Base-by-base conservation (phyloP, 2,329 filamentous ascomycete genomes). In the Ophiognomonia clavigignenti-juglandacearum region DNA sequence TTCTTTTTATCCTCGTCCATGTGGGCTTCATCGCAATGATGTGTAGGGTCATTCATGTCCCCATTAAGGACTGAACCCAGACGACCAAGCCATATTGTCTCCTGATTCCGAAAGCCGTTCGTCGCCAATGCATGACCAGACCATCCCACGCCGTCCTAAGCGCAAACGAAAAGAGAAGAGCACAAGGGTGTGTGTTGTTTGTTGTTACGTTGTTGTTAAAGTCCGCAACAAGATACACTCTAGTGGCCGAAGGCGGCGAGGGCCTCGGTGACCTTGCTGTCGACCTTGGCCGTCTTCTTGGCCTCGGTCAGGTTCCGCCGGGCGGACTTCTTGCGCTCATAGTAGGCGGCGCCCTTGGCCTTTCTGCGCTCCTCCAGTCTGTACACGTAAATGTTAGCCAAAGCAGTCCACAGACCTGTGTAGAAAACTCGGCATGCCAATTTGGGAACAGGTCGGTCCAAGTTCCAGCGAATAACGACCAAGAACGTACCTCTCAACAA, bases 351-450 rank as follows among this genome's bases (percentile, higher is more conserved):
- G 68, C 90, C 86, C 89, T 97, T 98, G 74, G 95, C 92, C 83
- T 98, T 98, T 82, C 93, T 88, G 77, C 92, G 85, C 84, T 98
- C 93, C 83, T 98, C 93, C 68, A 98, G 84, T 77, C 93, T 97
- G 66, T 61, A 51, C 43, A 39, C 38, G n/a, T 49, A 32, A 52
- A 51, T 32, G 54, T 53, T 32, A 54, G 54, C 22, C 27, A 50
- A 39, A 23, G 10, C 22, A 14, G 6, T 18, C 29, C 11, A 36
- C 13, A 11, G 10, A 9, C 10, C 11, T 5, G 16, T 26, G 20
- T 27, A 16, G 26, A 10, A n/a, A 13, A 8, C 24, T n/a, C 5
- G 16, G 11, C n/a, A n/a, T n/a, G n/a, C n/a, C n/a, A n/a, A n/a
- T n/a, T n/a, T n/a, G n/a, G n/a, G n/a, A n/a, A n/a, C n/a, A n/a